phyloP scores from a whole-genome alignment of 768 basidiomycete genomes.

The Plicaturopsis crispa region DNA sequence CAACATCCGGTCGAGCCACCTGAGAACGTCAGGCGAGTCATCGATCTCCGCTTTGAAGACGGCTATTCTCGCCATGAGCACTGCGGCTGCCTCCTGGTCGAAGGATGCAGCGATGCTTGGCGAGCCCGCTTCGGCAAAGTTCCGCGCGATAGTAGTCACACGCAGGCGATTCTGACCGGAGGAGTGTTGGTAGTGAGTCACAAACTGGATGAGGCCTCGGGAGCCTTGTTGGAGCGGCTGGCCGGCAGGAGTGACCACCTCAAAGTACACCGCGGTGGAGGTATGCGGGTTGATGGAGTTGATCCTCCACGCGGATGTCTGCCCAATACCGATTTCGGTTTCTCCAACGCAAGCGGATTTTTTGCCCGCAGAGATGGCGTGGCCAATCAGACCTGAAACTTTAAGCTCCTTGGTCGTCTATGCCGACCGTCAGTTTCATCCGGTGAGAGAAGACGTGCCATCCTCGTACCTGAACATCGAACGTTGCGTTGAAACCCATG shows the following conservation, averaged over 20 bases:
- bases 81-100: conserved; percentile 97
- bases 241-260: conserved; percentile 95
- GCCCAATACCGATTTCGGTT: conserved; percentile 98
- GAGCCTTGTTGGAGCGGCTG: conserved; percentile 86
- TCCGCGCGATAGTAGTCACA: conserved; percentile 96
- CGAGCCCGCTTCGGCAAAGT: conserved; percentile 96
- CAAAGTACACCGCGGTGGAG: conserved; percentile 91
- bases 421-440: too few species aligned
- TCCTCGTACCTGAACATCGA: conserved; percentile 94
- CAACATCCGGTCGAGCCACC: conserved; percentile 98
- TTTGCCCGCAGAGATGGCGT: conserved; percentile 95
- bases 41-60: conserved; percentile 99
- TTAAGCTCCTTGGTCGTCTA: conserved; percentile 98
- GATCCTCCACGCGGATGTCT: conserved; percentile 98
- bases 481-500: conserved; percentile 99
- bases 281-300: conserved; percentile 85
- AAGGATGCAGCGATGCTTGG: conserved; percentile 89
- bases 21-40: conserved; percentile 90
- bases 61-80: conserved; percentile 97
- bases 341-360: conserved; percentile 96
- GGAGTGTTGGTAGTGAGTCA: conserved; percentile 97
- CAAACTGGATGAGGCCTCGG: conserved; percentile 94
- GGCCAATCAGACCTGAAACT: conserved; percentile 95
- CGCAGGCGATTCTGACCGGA: conserved; percentile 92
- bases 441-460: too few species aligned